Evolutionary conservation across 306 rosid genomes (phyloP).

Genomic region (Corylus avellana): DNA sequence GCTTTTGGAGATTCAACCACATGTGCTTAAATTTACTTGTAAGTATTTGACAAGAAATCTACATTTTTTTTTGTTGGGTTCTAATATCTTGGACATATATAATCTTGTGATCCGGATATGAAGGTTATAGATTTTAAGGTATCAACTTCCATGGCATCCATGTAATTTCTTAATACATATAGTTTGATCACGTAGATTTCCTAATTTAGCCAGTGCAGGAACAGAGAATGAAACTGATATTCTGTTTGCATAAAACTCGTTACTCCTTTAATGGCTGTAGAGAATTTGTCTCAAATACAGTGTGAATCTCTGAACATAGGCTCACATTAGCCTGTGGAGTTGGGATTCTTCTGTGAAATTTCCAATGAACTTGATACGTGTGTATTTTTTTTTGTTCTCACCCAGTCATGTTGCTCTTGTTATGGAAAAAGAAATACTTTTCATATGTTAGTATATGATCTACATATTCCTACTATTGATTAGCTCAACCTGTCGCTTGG

Average conservation of each 20-base stretch:
- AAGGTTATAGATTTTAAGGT: background rate
- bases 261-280: background rate
- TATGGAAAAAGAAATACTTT: background rate
- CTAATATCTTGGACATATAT: background rate
- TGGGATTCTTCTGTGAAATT: background rate
- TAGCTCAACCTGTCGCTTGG: too few species aligned
- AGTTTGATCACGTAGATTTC: background rate
- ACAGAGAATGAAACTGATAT: background rate
- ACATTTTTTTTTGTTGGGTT: background rate
- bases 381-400: background rate
- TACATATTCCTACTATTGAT: background rate
- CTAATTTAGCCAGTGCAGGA: background rate
- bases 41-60: conserved; percentile 23
- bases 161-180: background rate
- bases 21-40: conserved; percentile 77
- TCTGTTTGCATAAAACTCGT: background rate
- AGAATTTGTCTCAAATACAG: background rate
- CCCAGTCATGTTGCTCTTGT: background rate
- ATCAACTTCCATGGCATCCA: background rate
- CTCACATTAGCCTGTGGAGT: background rate
- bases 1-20: conserved; percentile 73
- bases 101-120: background rate
- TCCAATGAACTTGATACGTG: background rate
- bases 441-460: background rate
- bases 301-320: background rate